Evolutionary conservation across 2,329 filamentous ascomycete genomes (phyloP).

Genomic region (Zymoseptoria tritici): DNA sequence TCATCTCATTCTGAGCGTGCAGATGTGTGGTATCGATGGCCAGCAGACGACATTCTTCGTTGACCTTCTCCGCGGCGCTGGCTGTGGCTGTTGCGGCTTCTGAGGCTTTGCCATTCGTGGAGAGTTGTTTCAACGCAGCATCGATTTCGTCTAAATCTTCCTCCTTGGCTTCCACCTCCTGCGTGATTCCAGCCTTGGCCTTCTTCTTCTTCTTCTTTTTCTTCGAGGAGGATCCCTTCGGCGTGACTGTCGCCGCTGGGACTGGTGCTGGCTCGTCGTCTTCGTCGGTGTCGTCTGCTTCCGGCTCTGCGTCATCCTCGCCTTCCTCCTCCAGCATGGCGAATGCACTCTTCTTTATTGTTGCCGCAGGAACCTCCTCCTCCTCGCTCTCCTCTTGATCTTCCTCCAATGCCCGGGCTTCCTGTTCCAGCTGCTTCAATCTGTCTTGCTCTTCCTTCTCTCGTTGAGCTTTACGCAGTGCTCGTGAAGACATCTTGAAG

Average conservation of each 20-base stretch:
- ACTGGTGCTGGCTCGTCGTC: slow-evolving; percentile 18
- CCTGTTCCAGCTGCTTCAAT: slow-evolving; percentile 32
- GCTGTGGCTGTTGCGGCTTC: slow-evolving; percentile 16
- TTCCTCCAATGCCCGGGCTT: slow-evolving; percentile 22
- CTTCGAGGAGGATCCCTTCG: slow-evolving; percentile 35
- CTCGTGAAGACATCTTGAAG: slow-evolving; percentile 54
- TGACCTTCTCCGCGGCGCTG: slow-evolving; percentile 32
- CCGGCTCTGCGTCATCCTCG: slow-evolving; percentile 29
- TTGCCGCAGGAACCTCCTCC: slow-evolving; percentile 21
- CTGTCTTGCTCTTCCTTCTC: slow-evolving; percentile 53
- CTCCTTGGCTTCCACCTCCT: slow-evolving; percentile 21
- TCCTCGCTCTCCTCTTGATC: slow-evolving; percentile 34
- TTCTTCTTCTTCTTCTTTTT: slow-evolving; percentile 57
- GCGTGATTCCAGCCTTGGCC: slow-evolving; percentile 35
- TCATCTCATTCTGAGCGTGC: slow-evolving; percentile 88
- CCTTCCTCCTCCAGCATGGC: slow-evolving; percentile 39
- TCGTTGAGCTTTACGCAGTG: slow-evolving; percentile 56
- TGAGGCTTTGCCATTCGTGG: slow-evolving; percentile 27
- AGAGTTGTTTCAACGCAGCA: slow-evolving; percentile 53
- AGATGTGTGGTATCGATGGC: slow-evolving; percentile 64
- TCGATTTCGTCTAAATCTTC: slow-evolving; percentile 57
- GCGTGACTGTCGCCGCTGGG: slow-evolving; percentile 17
- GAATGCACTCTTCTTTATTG: slow-evolving; percentile 38
- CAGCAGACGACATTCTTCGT: slow-evolving; percentile 48
- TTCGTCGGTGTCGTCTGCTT: slow-evolving; percentile 29